Conservation (phyloP, 768 basidiomycete species). For the Erythrobasidium yunnanense region DNA sequence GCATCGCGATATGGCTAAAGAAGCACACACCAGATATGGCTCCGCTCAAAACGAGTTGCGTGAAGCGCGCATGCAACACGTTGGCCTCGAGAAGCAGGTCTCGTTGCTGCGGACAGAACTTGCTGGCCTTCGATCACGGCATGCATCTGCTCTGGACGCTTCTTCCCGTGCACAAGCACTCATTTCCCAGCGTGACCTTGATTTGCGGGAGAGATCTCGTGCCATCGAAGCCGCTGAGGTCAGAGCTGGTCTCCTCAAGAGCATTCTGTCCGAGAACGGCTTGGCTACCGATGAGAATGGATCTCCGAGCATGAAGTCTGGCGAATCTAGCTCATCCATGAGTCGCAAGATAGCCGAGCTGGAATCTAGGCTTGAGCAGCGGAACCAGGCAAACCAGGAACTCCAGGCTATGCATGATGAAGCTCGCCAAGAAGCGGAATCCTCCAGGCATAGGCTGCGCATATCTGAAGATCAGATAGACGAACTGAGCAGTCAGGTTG, state of each 20-base stretch:
- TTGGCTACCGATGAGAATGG: constrained; percentile 61
- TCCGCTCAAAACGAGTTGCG: constrained; percentile 27
- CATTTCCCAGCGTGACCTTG: constrained; percentile 54
- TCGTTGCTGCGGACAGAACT: constrained; percentile 70
- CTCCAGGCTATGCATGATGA: constrained; percentile 30
- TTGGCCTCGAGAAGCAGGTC: constrained; percentile 57
- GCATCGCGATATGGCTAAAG: constrained; percentile 28
- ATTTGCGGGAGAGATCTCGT: constrained; percentile 55
- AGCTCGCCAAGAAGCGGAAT: constrained; percentile 27
- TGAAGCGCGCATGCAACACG: constrained; percentile 27
- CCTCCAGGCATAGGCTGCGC: constrained; percentile 1
- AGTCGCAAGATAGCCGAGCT: constrained; percentile 56
- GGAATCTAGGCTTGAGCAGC: constrained; percentile 65
- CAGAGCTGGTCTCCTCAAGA: constrained; percentile 67
- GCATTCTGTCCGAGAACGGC: constrained; percentile 78
- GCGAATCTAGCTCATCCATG: constrained; percentile 39
- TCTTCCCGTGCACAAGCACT: constrained; percentile 61
- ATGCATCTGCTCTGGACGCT: constrained; percentile 59
- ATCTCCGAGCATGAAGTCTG: constrained; percentile 39
- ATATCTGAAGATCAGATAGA: constrained; percentile 24
- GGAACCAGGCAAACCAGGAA: constrained; percentile 56
- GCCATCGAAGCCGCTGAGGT: constrained; percentile 60
- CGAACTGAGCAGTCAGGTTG: constrained; percentile 29
- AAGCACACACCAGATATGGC: constrained; percentile 15
- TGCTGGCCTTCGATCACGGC: constrained; percentile 64